Conservation (phyloP, 176 grass and related monocot genomes). For the Oryza longistaminata region DNA sequence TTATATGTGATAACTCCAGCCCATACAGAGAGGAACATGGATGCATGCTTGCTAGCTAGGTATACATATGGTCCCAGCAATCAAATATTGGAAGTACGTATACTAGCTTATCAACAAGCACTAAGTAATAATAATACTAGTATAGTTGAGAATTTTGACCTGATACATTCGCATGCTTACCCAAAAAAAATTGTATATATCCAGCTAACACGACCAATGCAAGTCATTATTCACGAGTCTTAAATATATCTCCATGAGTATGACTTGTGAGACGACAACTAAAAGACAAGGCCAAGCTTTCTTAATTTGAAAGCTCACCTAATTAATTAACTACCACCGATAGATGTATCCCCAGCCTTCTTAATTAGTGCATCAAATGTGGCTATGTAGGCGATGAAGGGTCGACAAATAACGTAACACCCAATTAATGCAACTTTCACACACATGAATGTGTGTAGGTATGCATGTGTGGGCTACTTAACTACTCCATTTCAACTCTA, state of each 20-base stretch:
- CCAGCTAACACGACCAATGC: not conserved
- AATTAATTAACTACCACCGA: slow-evolving; percentile 7
- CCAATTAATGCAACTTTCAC: not conserved
- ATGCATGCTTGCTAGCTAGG: not conserved
- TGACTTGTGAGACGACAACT: slow-evolving; percentile 29
- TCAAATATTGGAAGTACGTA: not conserved
- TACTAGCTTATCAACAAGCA: not conserved
- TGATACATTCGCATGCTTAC: not conserved
- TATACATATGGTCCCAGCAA: not conserved
- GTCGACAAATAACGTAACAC: not conserved
- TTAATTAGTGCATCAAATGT: not conserved
- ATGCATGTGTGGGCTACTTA: not conserved
- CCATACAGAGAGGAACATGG: not conserved
- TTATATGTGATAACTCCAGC: not conserved
- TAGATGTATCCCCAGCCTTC: not conserved
- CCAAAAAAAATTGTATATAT: not conserved
- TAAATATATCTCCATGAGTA: not conserved
- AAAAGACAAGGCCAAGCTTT: slow-evolving; percentile 39
- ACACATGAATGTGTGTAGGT: not conserved
- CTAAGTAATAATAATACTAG: not conserved
- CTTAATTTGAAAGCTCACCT: slow-evolving; percentile 28
- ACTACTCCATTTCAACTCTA: not conserved
- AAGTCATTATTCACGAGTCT: not conserved
- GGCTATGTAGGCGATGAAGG: not conserved
- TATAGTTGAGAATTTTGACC: not conserved